Conservation (phyloP, 192 early-diverging fungal species). For the Chytriomyces sp. region DNA sequence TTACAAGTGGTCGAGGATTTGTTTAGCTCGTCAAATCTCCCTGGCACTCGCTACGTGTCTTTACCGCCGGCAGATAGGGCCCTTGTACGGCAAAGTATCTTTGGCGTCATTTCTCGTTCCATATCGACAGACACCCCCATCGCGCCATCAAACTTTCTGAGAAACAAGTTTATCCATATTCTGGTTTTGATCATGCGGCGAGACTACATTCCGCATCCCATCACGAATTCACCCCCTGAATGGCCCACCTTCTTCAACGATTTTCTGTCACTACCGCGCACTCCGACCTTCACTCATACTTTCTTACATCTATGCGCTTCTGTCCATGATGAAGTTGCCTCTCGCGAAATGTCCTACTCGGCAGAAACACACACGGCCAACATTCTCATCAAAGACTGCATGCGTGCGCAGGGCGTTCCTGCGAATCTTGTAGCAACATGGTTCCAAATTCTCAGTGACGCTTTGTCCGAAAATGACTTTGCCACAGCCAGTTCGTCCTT, state of each 20-base stretch:
- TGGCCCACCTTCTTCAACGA: slow-evolving; percentile 92
- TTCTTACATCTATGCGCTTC: slow-evolving; percentile 76
- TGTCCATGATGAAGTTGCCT: slow-evolving; percentile 89
- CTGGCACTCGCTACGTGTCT: slow-evolving; percentile 48
- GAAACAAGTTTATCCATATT: slow-evolving; percentile 84
- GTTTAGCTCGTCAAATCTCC: slow-evolving; percentile 52
- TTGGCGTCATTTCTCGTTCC: slow-evolving; percentile 43
- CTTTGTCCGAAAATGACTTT: slow-evolving; percentile 53
- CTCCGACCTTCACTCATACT: slow-evolving; percentile 66
- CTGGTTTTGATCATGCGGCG: slow-evolving; percentile 79
- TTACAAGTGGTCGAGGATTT: slow-evolving; percentile 81
- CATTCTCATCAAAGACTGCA: slow-evolving; percentile 84
- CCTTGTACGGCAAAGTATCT: slow-evolving; percentile 10
- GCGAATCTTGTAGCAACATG: slow-evolving; percentile 70
- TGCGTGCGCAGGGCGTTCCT: slow-evolving; percentile 78
- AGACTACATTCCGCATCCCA: slow-evolving; percentile 57
- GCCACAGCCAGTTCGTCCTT: slow-evolving; percentile 70
- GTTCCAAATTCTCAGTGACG: slow-evolving; percentile 72
- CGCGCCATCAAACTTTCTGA: slow-evolving; percentile 54
- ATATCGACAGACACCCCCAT: slow-evolving; percentile 37
- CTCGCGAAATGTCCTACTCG: slow-evolving; percentile 64
- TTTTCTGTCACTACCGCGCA: slow-evolving; percentile 62
- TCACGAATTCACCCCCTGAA: slow-evolving; percentile 49
- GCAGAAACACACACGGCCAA: slow-evolving; percentile 72
- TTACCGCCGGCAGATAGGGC: slow-evolving; percentile 36